Conservation (phyloP, 371 early-diverging fungal species). For the Lichtheimia ramosa region DNA sequence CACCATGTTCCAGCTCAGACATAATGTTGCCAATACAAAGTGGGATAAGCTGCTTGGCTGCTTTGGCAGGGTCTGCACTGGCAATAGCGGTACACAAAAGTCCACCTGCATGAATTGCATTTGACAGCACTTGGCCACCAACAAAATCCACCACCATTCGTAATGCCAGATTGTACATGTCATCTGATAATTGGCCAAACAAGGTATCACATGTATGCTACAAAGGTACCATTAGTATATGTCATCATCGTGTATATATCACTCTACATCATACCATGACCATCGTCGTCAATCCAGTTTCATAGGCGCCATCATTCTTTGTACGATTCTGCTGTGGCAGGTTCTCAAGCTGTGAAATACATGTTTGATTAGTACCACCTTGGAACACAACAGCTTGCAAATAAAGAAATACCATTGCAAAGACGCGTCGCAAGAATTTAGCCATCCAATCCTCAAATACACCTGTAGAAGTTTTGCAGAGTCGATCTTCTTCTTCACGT, state of each 20-base stretch:
- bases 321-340: conserved; percentile 64
- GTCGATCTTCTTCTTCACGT: conserved; percentile 60
- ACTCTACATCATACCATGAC: conserved; percentile 3
- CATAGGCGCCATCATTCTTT: conserved; percentile 36
- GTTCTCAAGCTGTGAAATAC: conserved; percentile 65
- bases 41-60: conserved; percentile 61
- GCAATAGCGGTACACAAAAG: conserved; percentile 49
- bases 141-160: conserved; percentile 62
- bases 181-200: conserved; percentile 67
- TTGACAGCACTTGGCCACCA: conserved; percentile 61
- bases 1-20: conserved; percentile 72
- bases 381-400: not conserved
- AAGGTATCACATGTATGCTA: conserved; percentile 66
- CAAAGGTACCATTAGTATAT: not conserved
- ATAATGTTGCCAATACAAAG: conserved; percentile 60
- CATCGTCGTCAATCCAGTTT: conserved; percentile 45
- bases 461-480: conserved; percentile 65
- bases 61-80: conserved; percentile 47
- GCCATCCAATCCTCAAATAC: conserved; percentile 88
- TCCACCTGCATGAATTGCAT: conserved; percentile 70
- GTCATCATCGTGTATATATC: no score
- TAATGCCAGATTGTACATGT: conserved; percentile 62
- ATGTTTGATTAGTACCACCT: not conserved
- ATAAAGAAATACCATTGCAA: conserved; percentile 58
- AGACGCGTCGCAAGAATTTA: conserved; percentile 77